A percentile compares a stretch with the other conserved stretches of the same genome.
Conservation (phyloP, 2,329 filamentous ascomycete genomes). For the Microdochium trichocladiopsis region DNA sequence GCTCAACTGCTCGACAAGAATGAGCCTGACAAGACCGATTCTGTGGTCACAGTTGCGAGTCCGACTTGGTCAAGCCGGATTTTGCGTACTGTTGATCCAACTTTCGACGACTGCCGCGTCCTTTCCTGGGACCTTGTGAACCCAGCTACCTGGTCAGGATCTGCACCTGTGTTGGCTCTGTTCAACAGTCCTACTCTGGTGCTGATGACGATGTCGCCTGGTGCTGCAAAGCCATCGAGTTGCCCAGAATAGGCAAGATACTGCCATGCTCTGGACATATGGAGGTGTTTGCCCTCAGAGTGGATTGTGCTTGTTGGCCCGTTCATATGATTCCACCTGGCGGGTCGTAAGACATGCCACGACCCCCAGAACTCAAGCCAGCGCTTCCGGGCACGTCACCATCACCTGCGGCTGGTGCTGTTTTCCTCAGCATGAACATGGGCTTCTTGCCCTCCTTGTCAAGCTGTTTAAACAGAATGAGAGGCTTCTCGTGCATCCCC, state of each 20-base stretch:
- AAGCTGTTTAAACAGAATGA: slow-evolving; percentile 95
- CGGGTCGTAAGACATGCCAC: slow-evolving; percentile 46
- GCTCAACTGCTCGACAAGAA: no score
- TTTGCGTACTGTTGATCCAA: no score
- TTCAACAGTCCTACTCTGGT: no score
- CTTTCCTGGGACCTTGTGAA: no score
- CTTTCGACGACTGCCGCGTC: no score
- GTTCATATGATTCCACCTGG: slow-evolving; percentile 52
- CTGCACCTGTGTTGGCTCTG: no score
- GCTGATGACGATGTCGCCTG: no score
- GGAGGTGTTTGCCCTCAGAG: not conserved
- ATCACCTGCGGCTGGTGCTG: slow-evolving; percentile 45
- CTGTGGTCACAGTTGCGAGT: no score
- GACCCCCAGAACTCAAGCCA: slow-evolving; percentile 36
- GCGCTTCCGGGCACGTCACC: slow-evolving; percentile 45
- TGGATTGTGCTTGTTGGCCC: not conserved
- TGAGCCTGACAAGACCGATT: no score
- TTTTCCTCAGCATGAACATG: slow-evolving; percentile 94
- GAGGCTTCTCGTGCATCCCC: slow-evolving; percentile 83
- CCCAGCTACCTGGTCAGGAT: no score
- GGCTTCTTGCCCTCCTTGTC: slow-evolving; percentile 97
- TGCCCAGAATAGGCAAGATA: not conserved
- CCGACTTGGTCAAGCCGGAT: no score
- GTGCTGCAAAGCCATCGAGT: no score
- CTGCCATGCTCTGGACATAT: slow-evolving; percentile 1